Evolutionary conservation across 1,284 basidiomycete genomes (phyloP).

Genomic region (Jaminaea rosea): DNA sequence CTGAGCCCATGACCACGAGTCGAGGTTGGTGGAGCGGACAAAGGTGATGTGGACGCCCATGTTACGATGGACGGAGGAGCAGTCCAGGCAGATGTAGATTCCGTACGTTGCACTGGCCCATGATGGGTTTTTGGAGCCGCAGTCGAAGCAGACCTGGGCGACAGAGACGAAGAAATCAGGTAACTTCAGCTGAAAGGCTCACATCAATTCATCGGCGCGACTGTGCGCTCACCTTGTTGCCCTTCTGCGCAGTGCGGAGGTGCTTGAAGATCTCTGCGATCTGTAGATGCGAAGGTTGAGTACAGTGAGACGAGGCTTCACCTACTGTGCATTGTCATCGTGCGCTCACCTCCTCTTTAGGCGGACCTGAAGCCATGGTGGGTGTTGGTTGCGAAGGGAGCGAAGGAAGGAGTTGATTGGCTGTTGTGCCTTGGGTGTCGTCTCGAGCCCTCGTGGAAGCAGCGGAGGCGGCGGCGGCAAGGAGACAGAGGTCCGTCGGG

Average conservation of each 20-base stretch:
- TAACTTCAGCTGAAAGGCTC: neutral
- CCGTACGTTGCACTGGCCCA: slow-evolving; percentile 96
- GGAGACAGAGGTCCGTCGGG: too few relatives aligned
- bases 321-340: neutral
- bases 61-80: slow-evolving; percentile 88
- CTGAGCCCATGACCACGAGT: slow-evolving; percentile 85
- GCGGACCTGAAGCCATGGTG: neutral
- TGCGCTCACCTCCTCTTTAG: neutral
- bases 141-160: slow-evolving; percentile 84
- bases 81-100: slow-evolving; percentile 95
- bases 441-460: too few relatives aligned
- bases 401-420: neutral
- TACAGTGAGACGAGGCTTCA: neutral
- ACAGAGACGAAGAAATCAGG: neutral
- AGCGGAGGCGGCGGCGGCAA: too few relatives aligned
- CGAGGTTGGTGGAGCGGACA: slow-evolving; percentile 91
- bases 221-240: slow-evolving; percentile 29
- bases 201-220: neutral
- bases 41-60: slow-evolving; percentile 98
- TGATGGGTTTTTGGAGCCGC: slow-evolving; percentile 88
- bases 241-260: slow-evolving; percentile 33
- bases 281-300: neutral
- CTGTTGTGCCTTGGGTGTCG: neutral
- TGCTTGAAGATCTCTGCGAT: slow-evolving; percentile 46
- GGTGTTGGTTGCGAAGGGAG: neutral